Conservation (phyloP, 2,329 filamentous ascomycete species). For the Mycocentrospora acerina region DNA sequence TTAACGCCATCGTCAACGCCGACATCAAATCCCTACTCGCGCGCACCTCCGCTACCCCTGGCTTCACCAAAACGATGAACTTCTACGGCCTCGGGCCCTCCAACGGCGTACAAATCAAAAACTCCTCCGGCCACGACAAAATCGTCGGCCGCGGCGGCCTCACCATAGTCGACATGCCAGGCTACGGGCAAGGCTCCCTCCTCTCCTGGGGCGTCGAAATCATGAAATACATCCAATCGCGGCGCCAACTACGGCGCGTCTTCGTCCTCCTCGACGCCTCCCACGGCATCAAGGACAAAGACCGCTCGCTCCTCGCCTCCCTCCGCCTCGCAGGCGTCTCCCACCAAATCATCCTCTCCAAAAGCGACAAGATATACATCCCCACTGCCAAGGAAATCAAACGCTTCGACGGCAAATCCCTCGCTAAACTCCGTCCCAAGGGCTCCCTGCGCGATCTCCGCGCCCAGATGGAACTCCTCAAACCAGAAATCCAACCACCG, state of each 20-base stretch:
- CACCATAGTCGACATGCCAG: slow-evolving; percentile 70
- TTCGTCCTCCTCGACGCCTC: slow-evolving; percentile 66
- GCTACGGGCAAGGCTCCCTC: slow-evolving; percentile 65
- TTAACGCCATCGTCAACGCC: slow-evolving; percentile 60
- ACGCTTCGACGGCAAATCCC: slow-evolving; percentile 12
- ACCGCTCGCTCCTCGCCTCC: slow-evolving; percentile 58
- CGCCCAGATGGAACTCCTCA: slow-evolving; percentile 43
- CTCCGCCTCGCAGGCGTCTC: slow-evolving; percentile 59
- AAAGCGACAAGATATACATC: slow-evolving; percentile 55
- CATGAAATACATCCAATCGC: slow-evolving; percentile 64
- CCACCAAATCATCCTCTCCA: slow-evolving; percentile 67
- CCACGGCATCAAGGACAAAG: slow-evolving; percentile 64
- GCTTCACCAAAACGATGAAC: slow-evolving; percentile 66
- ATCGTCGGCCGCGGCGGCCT: slow-evolving; percentile 47
- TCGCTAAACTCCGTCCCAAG: slow-evolving; percentile 15
- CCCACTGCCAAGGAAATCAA: slow-evolving; percentile 20
- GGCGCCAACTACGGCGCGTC: slow-evolving; percentile 63
- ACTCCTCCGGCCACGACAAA: slow-evolving; percentile 20
- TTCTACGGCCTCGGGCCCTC: slow-evolving; percentile 60
- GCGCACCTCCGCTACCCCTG: slow-evolving; percentile 59
- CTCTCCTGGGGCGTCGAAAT: slow-evolving; percentile 67
- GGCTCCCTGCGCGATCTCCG: slow-evolving; percentile 47
- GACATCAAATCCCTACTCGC: slow-evolving; percentile 47
- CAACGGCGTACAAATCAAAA: slow-evolving; percentile 23
- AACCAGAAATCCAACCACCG: slow-evolving; percentile 37